Base-by-base conservation (phyloP, 129 eudicot genomes). In the Escallonia herrerae region DNA sequence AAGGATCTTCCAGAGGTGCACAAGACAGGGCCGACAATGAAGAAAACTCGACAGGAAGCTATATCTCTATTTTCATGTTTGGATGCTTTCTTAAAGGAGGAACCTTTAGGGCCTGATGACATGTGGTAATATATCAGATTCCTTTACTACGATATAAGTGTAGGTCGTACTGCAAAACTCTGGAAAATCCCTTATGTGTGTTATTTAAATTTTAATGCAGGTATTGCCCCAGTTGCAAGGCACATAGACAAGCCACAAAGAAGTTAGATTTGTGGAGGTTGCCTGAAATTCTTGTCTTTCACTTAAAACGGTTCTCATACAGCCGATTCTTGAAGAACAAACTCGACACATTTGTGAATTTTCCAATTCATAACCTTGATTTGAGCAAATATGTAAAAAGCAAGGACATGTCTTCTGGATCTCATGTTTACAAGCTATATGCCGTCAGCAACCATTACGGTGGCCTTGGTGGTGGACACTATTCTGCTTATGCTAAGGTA, bases 391-490 rank as follows among this genome's bases (percentile, higher is more conserved):
- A 94, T 70, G 90, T 89, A 51, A 89, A 84, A 73, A 57, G 80
- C 43, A 74, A 78, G 70, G 99, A 82, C 68, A 74, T 79, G 5
- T 67, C 78, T 46, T 84, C 64, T 11, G 75, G 82, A 42, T 71
- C 91, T 46, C 79, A 76, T 53, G 74, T 82, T 7, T 94, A 94
- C 69, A 95, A 94, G 71, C 62, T 94, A 41, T 94, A 89, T 67
- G 99, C 99, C 64, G 79, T 94, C 58, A 94, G 99, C 82, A 94
- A 94, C 76, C 99, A 94, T 70, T 94, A 94, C 73, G 99, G 99
- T 48, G 99, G 99, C 45, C 97, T 94, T 72, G 97, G 99, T 60
- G 97, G 97, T n/a, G 99, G 99, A 11, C 99, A 94, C 80, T 94
- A 94, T 66, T 72, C 99, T 60, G 99, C 99, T 48, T 89, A 89